Conservation (phyloP, 1,284 basidiomycete genomes). For the Singerocomus rubriflavus region DNA sequence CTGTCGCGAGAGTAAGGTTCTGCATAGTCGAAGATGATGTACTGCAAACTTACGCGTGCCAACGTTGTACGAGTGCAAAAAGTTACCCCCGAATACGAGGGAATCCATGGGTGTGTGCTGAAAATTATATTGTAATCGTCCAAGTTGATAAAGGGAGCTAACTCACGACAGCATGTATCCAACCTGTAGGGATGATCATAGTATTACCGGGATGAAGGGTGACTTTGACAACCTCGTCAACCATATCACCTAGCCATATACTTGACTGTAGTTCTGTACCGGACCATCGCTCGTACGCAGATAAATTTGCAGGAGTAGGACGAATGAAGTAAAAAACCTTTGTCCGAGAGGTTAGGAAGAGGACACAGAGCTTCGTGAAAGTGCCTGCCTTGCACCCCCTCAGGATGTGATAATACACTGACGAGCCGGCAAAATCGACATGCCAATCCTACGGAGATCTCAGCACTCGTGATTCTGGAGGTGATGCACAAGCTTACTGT, state of each 20-base stretch:
- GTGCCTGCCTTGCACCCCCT: conserved; percentile 69
- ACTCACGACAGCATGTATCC: conserved; percentile 95
- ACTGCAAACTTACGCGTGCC: conserved; percentile 58
- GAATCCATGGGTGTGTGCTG: conserved; percentile 91
- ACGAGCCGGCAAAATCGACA: conserved; percentile 92
- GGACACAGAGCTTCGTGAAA: conserved; percentile 9
- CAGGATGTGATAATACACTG: conserved; percentile 91
- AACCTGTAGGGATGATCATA: conserved; percentile 95
- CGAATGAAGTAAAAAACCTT: conserved; percentile 95
- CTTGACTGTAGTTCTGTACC: conserved; percentile 85
- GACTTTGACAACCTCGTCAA: conserved; percentile 85
- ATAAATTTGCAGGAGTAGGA: conserved; percentile 84
- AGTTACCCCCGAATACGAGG: conserved; percentile 96
- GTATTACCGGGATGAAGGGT: conserved; percentile 84
- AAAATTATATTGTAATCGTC: conserved; percentile 1
- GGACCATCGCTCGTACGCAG: conserved; percentile 88
- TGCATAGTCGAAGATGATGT: not conserved
- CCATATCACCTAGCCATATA: conserved; percentile 89
- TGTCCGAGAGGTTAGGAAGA: conserved; percentile 10
- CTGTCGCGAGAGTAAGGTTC: conserved; percentile 38
- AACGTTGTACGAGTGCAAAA: conserved; percentile 83
- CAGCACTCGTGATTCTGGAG: conserved; percentile 3
- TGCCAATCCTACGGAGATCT: conserved; percentile 84
- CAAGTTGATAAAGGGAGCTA: not conserved
- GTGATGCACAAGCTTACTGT: conserved; percentile 56